Conservation (phyloP, 257 asterid genomes). For the Fraxinus pennsylvanica region DNA sequence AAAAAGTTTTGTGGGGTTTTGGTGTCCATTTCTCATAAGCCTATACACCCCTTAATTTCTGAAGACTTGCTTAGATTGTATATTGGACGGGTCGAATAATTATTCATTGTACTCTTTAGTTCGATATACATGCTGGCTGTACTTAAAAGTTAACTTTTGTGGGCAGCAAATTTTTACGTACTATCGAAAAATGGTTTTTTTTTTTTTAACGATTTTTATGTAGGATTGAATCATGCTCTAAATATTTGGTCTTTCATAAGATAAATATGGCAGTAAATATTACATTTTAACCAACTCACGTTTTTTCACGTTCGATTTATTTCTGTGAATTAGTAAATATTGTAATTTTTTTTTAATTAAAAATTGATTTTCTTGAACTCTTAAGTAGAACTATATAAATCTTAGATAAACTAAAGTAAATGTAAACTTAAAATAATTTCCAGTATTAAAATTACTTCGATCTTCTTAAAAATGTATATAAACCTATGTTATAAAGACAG, state of each 20-base stretch:
- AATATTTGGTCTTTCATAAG: no score
- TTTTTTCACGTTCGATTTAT: no score
- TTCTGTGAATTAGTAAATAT: no score
- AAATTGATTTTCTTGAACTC: not conserved
- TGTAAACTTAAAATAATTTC: not conserved
- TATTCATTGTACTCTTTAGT: not conserved
- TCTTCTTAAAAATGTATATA: not conserved
- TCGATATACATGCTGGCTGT: not conserved
- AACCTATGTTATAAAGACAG: no score
- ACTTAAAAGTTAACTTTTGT: not conserved
- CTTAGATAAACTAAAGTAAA: not conserved
- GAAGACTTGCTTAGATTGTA: not conserved
- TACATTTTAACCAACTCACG: no score
- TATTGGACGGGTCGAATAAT: not conserved
- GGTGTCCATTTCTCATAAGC: conserved; percentile 26
- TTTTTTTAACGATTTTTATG: no score
- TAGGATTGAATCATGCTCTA: no score
- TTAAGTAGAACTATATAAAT: not conserved
- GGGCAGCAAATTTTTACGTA: no score
- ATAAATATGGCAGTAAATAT: no score
- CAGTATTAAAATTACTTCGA: not conserved
- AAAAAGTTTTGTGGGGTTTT: conserved; percentile 29
- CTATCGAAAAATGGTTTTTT: no score
- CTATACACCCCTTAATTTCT: not conserved
- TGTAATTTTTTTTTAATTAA: no score